Evolutionary conservation across 1,284 basidiomycete genomes (phyloP).

Genomic region (Marasmius fiardii): DNA sequence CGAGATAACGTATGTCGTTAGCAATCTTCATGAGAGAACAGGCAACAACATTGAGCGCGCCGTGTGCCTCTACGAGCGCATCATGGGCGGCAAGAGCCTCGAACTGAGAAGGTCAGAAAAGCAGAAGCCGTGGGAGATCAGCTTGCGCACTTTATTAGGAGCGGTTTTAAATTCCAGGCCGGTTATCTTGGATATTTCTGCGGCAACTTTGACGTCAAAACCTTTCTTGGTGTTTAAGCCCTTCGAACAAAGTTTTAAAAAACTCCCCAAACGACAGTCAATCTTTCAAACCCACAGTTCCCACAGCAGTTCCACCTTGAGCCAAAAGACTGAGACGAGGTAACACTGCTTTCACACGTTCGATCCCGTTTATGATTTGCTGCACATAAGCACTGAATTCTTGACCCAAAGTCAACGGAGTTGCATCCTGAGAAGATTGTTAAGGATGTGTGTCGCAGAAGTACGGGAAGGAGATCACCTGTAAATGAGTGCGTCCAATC

Average conservation of each 20-base stretch:
- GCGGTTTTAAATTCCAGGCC: conserved; percentile 93
- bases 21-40: conserved; percentile 99
- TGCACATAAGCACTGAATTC: conserved; percentile 99
- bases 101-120: conserved; percentile 52
- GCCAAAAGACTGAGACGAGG: conserved; percentile 90
- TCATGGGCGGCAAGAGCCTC: conserved; percentile 97
- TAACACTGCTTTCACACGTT: conserved; percentile 78
- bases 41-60: conserved; percentile 93
- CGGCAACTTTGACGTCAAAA: conserved; percentile 93
- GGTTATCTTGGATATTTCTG: conserved; percentile 90
- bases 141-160: conserved; percentile 81
- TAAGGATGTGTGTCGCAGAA: not conserved
- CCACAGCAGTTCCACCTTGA: conserved; percentile 98
- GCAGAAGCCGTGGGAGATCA: conserved; percentile 54
- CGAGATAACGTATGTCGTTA: conserved; percentile 98
- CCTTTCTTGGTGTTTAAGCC: conserved; percentile 97
- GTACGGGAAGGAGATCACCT: conserved; percentile 38
- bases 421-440: conserved; percentile 76
- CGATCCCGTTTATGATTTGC: conserved; percentile 91
- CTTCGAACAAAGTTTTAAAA: conserved; percentile 34
- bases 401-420: conserved; percentile 96
- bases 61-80: conserved; percentile 95
- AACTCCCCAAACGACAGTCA: conserved; percentile 1
- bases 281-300: conserved; percentile 64
- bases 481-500: conserved; percentile 97